Evolutionary conservation across 106 monocot genomes (phyloP).

Genomic region (Agapanthus africanus): DNA sequence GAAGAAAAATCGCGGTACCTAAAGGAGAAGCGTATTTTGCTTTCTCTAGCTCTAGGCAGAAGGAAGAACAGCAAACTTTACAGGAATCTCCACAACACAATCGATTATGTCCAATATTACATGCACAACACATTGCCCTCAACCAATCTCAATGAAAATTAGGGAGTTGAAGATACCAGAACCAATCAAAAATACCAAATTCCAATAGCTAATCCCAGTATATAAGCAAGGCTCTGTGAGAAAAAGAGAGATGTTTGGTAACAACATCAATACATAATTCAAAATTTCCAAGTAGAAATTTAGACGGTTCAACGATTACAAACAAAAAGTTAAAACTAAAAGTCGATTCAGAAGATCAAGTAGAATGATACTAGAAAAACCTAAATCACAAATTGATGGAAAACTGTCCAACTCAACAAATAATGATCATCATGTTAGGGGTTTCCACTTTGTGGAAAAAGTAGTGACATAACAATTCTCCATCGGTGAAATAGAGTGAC

Average conservation of each 20-base stretch:
- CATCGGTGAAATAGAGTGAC: no score
- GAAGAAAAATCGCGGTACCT: no score
- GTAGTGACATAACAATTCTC: no score
- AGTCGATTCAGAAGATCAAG: no score
- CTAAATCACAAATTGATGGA: no score
- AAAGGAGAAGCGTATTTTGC: slow-evolving; percentile 1
- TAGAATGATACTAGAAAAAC: no score
- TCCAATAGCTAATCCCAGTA: slow-evolving; percentile 5
- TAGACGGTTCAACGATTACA: no score
- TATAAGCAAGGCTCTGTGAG: slow-evolving; percentile 14
- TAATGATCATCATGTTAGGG: no score
- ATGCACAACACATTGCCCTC: slow-evolving; percentile 23
- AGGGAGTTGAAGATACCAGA: slow-evolving; percentile 3
- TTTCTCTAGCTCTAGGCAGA: slow-evolving; percentile 15
- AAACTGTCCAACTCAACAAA: no score
- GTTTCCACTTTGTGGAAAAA: no score
- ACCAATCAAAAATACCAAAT: slow-evolving; percentile 8
- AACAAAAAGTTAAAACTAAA: no score
- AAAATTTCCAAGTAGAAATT: no score
- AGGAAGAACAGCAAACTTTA: slow-evolving; percentile 6
- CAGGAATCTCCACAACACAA: background rate
- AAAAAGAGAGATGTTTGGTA: background rate
- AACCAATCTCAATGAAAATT: slow-evolving; percentile 13
- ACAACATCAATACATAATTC: background rate
- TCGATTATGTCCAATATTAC: slow-evolving; percentile 10